Percentiles rank a stretch among this genome's conserved stretches.
Conservation (phyloP, 2,329 filamentous ascomycete species). For the Pseudomassariella vexata region DNA sequence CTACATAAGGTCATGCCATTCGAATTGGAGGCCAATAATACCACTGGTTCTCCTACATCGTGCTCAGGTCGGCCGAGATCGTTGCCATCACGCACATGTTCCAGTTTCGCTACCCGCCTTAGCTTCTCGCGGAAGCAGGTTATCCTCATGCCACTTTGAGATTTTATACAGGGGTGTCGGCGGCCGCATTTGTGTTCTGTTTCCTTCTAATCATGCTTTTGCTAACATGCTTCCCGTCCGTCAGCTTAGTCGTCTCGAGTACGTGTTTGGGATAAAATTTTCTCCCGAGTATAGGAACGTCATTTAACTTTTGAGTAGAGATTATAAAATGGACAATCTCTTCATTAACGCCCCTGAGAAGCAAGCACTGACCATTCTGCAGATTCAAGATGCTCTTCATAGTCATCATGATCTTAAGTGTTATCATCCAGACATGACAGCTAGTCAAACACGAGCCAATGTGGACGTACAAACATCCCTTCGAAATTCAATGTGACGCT, state of each 20-base stretch:
- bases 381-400: slow-evolving; percentile 32
- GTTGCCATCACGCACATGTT: slow-evolving; percentile 32
- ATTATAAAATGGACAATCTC: too few species aligned
- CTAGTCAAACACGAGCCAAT: slow-evolving; percentile 17
- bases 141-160: slow-evolving; percentile 25
- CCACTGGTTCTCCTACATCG: slow-evolving; percentile 25
- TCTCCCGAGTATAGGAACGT: too few species aligned
- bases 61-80: slow-evolving; percentile 28
- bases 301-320: too few species aligned
- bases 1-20: too few species aligned
- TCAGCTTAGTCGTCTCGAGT: slow-evolving; percentile 5
- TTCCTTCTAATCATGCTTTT: slow-evolving; percentile 24
- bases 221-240: slow-evolving; percentile 29
- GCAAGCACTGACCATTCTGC: too few species aligned
- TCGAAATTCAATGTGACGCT: slow-evolving; percentile 22
- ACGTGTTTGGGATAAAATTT: slow-evolving; percentile 12
- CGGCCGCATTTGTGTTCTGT: slow-evolving; percentile 30
- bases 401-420: slow-evolving; percentile 30
- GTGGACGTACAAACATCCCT: slow-evolving; percentile 28
- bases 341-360: too few species aligned
- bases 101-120: slow-evolving; percentile 28
- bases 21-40: too few species aligned
- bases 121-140: slow-evolving; percentile 18
- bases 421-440: slow-evolving; percentile 27
- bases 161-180: slow-evolving; percentile 12